phyloP scores from a whole-genome alignment of 2,329 filamentous ascomycete species.

The Fusarium sp. region DNA sequence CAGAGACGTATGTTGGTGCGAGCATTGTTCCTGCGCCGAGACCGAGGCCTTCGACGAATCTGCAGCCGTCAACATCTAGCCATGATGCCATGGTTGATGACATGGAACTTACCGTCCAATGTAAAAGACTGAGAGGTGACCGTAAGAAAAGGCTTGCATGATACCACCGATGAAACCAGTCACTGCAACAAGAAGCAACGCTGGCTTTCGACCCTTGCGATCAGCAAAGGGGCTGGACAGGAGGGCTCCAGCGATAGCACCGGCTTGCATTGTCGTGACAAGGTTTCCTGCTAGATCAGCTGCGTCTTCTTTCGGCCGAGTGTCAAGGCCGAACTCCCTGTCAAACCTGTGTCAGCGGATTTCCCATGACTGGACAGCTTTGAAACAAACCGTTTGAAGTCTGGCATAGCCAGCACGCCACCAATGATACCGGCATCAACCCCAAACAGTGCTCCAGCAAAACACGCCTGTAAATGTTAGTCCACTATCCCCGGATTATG shows the following conservation, averaged over 20 bases:
- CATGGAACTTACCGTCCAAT: constrained; percentile 36
- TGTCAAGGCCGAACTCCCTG: constrained; percentile 40
- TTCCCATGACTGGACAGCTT: accelerated
- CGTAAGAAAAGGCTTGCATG: constrained; percentile 46
- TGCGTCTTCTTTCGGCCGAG: neutral
- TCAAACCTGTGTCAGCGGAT: accelerated
- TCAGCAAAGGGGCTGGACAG: constrained; percentile 42
- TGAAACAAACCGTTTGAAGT: constrained; percentile 29
- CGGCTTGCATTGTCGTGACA: constrained; percentile 44
- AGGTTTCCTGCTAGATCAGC: constrained; percentile 42
- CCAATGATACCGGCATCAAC: constrained; percentile 44
- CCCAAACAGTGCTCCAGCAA: constrained; percentile 37
- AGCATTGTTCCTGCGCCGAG: constrained; percentile 64
- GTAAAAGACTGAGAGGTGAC: constrained; percentile 43
- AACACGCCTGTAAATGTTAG: constrained; percentile 24
- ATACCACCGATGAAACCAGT: constrained; percentile 45
- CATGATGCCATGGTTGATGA: neutral
- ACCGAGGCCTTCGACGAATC: constrained; percentile 62
- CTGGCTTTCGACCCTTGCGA: constrained; percentile 45
- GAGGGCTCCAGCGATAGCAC: constrained; percentile 39
- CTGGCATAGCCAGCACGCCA: constrained; percentile 42
- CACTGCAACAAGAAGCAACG: constrained; percentile 41
- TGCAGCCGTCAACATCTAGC: neutral
- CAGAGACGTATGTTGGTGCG: constrained; percentile 68
- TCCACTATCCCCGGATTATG: neutral